These are phyloP conservation scores for Termitomyces sp. DNA, from an alignment of 768 basidiomycete species.

Conservation along the genomic window DNA sequence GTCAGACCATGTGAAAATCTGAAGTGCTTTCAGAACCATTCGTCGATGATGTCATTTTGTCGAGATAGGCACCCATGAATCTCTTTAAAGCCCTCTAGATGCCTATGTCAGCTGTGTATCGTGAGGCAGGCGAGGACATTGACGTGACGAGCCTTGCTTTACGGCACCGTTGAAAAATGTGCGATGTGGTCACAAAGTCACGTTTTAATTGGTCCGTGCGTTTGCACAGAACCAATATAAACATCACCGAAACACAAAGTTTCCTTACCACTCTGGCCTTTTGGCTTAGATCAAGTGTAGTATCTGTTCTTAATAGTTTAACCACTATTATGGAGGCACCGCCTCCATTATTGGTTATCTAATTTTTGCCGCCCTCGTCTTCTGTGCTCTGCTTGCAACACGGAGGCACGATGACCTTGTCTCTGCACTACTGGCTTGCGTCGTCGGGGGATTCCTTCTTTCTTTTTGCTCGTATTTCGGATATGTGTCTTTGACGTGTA, in stretches of 20 bases:
- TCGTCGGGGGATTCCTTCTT: slow-evolving; percentile 49
- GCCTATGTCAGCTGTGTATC: background rate
- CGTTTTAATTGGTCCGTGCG: slow-evolving; percentile 10
- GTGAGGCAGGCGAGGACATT: background rate
- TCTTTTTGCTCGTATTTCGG: slow-evolving; percentile 17
- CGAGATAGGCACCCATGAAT: background rate
- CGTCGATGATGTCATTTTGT: background rate
- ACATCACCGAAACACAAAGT: background rate
- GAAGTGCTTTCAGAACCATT: background rate
- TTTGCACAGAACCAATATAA: slow-evolving; percentile 4
- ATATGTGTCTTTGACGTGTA: slow-evolving; percentile 5
- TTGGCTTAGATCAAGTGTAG: slow-evolving; percentile 98
- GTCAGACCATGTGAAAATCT: background rate
- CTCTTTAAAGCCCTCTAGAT: background rate
- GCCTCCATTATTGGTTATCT: slow-evolving; percentile 52
- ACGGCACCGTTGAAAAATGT: no score
- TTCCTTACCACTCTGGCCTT: slow-evolving; percentile 82
- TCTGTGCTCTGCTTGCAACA: slow-evolving; percentile 58
- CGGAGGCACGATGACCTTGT: slow-evolving; percentile 49
- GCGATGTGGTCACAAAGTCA: background rate
- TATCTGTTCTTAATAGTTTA: slow-evolving; percentile 92
- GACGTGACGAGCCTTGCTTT: no score
- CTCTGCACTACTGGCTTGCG: slow-evolving; percentile 52
- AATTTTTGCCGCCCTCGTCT: slow-evolving; percentile 48
- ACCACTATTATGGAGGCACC: slow-evolving; percentile 57